Conservation (phyloP, 2,329 filamentous ascomycete genomes). For the Aspergillus quadricinctus region DNA sequence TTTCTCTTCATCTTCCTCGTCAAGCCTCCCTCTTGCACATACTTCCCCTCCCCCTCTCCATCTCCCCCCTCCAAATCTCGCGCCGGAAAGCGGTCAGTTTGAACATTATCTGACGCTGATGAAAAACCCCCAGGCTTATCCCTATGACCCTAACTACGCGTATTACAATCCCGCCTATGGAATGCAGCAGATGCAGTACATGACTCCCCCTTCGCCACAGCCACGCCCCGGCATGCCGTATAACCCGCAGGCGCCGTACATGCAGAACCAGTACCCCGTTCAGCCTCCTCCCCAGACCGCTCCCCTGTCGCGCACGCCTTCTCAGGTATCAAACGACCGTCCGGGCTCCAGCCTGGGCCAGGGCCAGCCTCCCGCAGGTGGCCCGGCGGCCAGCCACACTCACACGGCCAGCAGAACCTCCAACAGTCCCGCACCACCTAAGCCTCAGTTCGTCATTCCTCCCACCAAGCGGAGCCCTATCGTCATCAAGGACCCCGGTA, state of each 20-base stretch:
- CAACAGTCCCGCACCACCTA: conserved; percentile 55
- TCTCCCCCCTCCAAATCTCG: conserved; percentile 53
- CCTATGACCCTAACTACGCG: conserved; percentile 43
- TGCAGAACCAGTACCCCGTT: conserved; percentile 50
- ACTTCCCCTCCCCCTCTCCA: conserved; percentile 14
- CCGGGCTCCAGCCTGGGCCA: conserved; percentile 59
- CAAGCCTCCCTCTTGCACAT: conserved; percentile 15
- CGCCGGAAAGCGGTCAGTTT: conserved; percentile 66
- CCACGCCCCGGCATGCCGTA: conserved; percentile 48
- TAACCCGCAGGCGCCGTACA: conserved; percentile 45
- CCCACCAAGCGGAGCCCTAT: conserved; percentile 67
- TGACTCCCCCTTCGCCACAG: conserved; percentile 44
- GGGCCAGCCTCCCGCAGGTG: conserved; percentile 46
- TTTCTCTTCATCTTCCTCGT: conserved; percentile 21
- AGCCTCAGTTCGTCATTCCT: conserved; percentile 61
- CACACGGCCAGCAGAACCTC: conserved; percentile 54
- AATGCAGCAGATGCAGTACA: conserved; percentile 38
- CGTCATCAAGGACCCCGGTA: conserved; percentile 76
- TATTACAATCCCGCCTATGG: conserved; percentile 41
- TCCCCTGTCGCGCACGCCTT: conserved; percentile 76
- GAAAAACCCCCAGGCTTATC: conserved; percentile 60
- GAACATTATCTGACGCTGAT: conserved; percentile 66
- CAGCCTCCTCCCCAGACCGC: conserved; percentile 54
- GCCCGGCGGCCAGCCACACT: conserved; percentile 46
- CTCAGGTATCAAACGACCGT: conserved; percentile 69